A percentile compares a stretch with the other conserved stretches of the same genome.
phyloP scores from a whole-genome alignment of 495 filamentous ascomycete genomes.

The Penicillium longicatenatum region DNA sequence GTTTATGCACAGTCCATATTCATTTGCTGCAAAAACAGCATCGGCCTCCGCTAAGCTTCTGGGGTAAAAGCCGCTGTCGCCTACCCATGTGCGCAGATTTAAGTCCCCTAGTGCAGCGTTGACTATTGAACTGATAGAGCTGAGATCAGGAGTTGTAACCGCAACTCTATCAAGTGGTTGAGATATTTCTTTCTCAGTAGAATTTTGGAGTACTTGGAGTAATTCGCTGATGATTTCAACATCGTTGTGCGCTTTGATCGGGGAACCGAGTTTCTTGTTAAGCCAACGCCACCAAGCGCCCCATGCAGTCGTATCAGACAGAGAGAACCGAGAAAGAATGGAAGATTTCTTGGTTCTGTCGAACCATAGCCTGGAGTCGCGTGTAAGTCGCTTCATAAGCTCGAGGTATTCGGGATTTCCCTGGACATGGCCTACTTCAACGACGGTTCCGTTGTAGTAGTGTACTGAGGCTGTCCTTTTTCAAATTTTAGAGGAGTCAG shows the following conservation, averaged over 20 bases:
- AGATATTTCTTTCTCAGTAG: constrained; percentile 14
- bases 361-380: background rate
- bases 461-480: constrained; percentile 17
- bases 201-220: constrained; percentile 12
- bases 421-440: constrained; percentile 15
- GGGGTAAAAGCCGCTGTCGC: constrained; percentile 14
- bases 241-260: constrained; percentile 4
- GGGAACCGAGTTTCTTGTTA: constrained; percentile 11
- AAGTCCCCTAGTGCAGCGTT: constrained; percentile 14
- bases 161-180: constrained; percentile 19
- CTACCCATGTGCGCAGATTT: constrained; percentile 14
- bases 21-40: constrained; percentile 16
- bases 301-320: constrained; percentile 9
- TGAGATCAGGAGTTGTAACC: constrained; percentile 14
- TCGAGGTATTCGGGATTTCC: constrained; percentile 20
- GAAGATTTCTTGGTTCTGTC: constrained; percentile 1
- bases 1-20: constrained; percentile 13
- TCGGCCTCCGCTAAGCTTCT: constrained; percentile 10
- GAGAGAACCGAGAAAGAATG: background rate
- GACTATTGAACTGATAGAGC: constrained; percentile 9
- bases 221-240: constrained; percentile 17
- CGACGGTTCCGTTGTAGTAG: constrained; percentile 19
- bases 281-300: constrained; percentile 14
- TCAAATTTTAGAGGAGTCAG: constrained; percentile 1
- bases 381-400: constrained; percentile 16